Conservation (phyloP, 805 yeast species). For the Candida coleopterorum region DNA sequence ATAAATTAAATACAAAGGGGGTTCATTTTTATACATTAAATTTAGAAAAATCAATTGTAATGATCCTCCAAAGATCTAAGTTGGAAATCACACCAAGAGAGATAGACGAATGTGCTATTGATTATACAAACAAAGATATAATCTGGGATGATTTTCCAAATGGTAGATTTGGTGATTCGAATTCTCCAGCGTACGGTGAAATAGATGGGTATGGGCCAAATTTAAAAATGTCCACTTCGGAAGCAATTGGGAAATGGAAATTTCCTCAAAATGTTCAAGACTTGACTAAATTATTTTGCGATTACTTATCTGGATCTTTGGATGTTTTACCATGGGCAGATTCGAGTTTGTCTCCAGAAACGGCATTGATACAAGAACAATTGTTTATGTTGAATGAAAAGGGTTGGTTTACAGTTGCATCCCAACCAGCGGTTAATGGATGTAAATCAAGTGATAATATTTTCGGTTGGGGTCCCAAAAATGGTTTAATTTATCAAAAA, state of each 20-base stretch:
- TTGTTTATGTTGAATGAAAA: constrained; percentile 69
- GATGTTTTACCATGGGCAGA: constrained; percentile 91
- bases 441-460: constrained; percentile 74
- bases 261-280: constrained; percentile 58
- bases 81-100: constrained; percentile 41
- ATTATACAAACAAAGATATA: constrained; percentile 85
- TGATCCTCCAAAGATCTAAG: constrained; percentile 48
- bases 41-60: constrained; percentile 87
- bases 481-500: constrained; percentile 88
- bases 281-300: constrained; percentile 60
- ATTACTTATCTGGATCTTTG: constrained; percentile 69
- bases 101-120: constrained; percentile 34
- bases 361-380: constrained; percentile 89
- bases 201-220: constrained; percentile 96
- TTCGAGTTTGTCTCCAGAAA: constrained; percentile 78
- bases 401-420: constrained; percentile 83
- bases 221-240: constrained; percentile 60
- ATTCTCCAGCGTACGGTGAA: constrained; percentile 97
- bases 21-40: constrained; percentile 92
- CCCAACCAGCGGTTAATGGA: constrained; percentile 92
- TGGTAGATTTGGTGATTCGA: constrained; percentile 91
- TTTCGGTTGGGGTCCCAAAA: constrained; percentile 96
- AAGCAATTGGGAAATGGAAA: constrained; percentile 78
- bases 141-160: constrained; percentile 98
- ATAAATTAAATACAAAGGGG: constrained; percentile 56